A percentile compares a stretch with the other conserved stretches of the same genome.
Evolutionary conservation across 768 basidiomycete genomes (phyloP).

Genomic region (Kwoniella europaea): DNA sequence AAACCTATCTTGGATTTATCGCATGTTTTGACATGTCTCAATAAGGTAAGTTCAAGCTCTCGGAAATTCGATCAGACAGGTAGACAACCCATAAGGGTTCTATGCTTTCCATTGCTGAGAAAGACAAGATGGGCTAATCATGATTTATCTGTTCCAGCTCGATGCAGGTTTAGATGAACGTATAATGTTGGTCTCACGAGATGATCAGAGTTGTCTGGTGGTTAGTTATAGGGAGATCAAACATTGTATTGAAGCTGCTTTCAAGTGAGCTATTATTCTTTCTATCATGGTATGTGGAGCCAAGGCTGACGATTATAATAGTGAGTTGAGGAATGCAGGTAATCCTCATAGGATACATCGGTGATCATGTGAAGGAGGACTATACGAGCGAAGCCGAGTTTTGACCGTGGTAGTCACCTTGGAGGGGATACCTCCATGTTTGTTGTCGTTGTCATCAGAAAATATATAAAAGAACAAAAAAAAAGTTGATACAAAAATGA

Average conservation of each 20-base stretch:
- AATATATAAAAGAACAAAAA: background rate
- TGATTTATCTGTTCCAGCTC: conserved; percentile 63
- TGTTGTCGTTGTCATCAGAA: background rate
- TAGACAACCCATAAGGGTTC: too few relatives aligned
- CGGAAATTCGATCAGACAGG: too few relatives aligned
- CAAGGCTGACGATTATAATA: background rate
- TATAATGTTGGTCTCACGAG: conserved; percentile 90
- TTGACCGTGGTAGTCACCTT: too few relatives aligned
- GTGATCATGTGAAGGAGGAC: background rate
- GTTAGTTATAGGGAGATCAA: conserved; percentile 93
- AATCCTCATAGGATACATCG: conserved; percentile 19
- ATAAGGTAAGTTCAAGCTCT: too few relatives aligned
- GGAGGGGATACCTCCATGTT: too few relatives aligned
- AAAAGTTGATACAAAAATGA: conserved; percentile 17
- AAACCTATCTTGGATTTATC: conserved; percentile 86
- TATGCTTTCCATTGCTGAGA: too few relatives aligned
- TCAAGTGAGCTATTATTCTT: conserved; percentile 65
- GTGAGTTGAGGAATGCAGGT: conserved; percentile 28
- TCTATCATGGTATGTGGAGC: too few relatives aligned
- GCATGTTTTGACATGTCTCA: conserved; percentile 88
- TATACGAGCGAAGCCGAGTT: too few relatives aligned
- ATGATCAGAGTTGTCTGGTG: conserved; percentile 94
- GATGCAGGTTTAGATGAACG: conserved; percentile 93
- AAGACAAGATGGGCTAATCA: too few relatives aligned
- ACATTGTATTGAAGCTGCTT: conserved; percentile 79